These are phyloP conservation scores for Parastagonospora nodorum DNA, from an alignment of 2,329 filamentous ascomycete genomes.

Conservation along the genomic window DNA sequence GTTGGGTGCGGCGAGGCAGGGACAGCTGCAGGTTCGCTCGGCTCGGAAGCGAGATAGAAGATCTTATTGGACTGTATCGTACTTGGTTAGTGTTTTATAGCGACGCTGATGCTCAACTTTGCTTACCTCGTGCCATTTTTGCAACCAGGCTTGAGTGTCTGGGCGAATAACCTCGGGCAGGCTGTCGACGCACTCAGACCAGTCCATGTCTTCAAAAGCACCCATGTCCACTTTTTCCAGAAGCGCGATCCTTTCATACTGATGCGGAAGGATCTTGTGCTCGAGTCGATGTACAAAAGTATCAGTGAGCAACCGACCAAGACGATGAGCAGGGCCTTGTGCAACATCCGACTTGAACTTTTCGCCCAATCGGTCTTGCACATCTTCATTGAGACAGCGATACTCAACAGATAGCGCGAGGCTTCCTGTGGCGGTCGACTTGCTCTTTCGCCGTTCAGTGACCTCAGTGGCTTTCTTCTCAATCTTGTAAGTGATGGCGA, in stretches of 20 bases:
- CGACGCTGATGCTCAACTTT: not conserved
- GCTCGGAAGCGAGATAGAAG: conserved; percentile 21
- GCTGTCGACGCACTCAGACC: conserved; percentile 58
- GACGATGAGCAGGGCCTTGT: conserved; percentile 52
- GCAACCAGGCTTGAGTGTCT: conserved; percentile 57
- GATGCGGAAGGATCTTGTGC: conserved; percentile 51
- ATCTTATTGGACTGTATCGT: conserved; percentile 28
- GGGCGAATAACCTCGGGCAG: conserved; percentile 52
- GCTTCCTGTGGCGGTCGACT: conserved; percentile 39
- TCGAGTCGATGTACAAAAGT: conserved; percentile 55
- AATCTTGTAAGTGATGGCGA: conserved; percentile 80
- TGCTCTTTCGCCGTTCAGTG: conserved; percentile 27
- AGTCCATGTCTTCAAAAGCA: conserved; percentile 58
- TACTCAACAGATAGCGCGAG: conserved; percentile 76
- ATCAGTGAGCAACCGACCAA: conserved; percentile 58
- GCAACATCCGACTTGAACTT: conserved; percentile 55
- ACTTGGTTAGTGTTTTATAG: conserved; percentile 15
- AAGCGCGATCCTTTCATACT: conserved; percentile 61
- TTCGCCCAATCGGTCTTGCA: conserved; percentile 56
- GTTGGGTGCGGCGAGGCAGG: conserved; percentile 47
- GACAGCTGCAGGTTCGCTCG: conserved; percentile 17
- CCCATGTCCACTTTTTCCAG: conserved; percentile 58
- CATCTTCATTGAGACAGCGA: conserved; percentile 75
- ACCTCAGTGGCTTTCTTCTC: conserved; percentile 55
- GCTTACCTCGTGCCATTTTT: conserved; percentile 62